Evolutionary conservation across 2,329 filamentous ascomycete species (phyloP), one percentile per base, ranked within the genome.

Genomic region (Xylariomycetidae sp.): DNA sequence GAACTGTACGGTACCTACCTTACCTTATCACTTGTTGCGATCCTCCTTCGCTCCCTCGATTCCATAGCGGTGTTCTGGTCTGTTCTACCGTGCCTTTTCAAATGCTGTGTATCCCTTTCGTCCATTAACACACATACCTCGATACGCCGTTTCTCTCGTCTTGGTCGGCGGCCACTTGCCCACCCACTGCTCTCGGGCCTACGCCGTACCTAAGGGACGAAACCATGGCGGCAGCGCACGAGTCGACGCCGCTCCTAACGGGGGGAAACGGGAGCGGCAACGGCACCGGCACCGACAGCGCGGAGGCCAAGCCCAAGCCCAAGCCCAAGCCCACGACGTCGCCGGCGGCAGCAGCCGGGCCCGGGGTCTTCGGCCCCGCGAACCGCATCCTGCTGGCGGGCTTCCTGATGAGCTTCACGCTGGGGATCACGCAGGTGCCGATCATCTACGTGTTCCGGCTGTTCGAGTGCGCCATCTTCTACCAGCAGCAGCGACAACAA

Each of bases 401-500:
- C 13, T 54, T 56, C 27, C 36, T 56, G 26, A 52, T 54, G 44
- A 32, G 49, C 9, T 53, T 56, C 35, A 52, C 50, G n/a, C 44
- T 56, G 17, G 50, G 49, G 38, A 48, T 54, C 13, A 54, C 53
- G 6, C 53, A 56, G 37, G 50, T 54, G 22, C 52, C 52, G 4
- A 57, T 72, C 4, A 59, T 82, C 28, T 82, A 81, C 54, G 76
- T 80, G 16, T 84, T 85, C 46, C 76, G 78, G 37, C 52, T 82
- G 2, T 85, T 85, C 79, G 77, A 76, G 31, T 86, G 82, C 56
- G 76, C 85, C 34, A 69, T 72, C 32, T 86, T 77, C 53, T 86
- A 85, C 56, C 60, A 67, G 22, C 61, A 62, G 3, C n/a, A n/a
- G n/a, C n/a, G n/a, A n/a, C n/a, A n/a, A n/a, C n/a, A n/a, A n/a